phyloP scores from a whole-genome alignment of 78 protist species.

The Parvularia atlantis region DNA sequence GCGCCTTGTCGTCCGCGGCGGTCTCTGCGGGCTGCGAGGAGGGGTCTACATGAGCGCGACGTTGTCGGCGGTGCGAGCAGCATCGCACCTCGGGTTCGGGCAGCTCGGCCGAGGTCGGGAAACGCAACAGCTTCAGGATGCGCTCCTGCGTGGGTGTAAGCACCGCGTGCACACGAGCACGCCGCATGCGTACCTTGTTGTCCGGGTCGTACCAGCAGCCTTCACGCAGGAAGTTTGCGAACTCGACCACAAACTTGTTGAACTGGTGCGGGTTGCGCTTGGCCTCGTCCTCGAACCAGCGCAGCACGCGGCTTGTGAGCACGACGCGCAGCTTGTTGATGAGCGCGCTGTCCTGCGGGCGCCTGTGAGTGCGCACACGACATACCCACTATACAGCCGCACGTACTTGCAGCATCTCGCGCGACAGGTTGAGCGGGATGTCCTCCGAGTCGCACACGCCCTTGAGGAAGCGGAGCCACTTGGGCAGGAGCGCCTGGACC shows the following conservation, averaged over 20 bases:
- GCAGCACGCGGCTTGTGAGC: slow-evolving; percentile 44
- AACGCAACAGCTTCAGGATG: slow-evolving; percentile 59
- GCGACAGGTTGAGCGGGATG: slow-evolving; percentile 82
- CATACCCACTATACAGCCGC: no score
- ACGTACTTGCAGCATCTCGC: slow-evolving; percentile 62
- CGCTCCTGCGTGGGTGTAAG: slow-evolving; percentile 13
- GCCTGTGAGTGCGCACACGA: not conserved
- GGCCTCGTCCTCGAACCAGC: slow-evolving; percentile 11
- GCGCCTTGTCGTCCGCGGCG: no score
- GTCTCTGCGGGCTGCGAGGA: no score
- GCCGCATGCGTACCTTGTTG: not conserved
- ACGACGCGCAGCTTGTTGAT: slow-evolving; percentile 35
- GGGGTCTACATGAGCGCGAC: no score
- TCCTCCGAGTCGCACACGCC: slow-evolving; percentile 88
- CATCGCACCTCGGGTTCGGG: not conserved
- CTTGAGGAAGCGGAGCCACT: slow-evolving; percentile 74
- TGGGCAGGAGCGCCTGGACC: slow-evolving; percentile 66
- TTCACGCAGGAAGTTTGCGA: slow-evolving; percentile 64
- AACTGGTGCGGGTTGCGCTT: slow-evolving; percentile 47
- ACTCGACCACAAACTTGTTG: slow-evolving; percentile 45
- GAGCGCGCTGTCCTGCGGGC: slow-evolving; percentile 67
- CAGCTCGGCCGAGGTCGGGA: not conserved
- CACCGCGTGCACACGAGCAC: no score
- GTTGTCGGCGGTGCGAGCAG: no score
- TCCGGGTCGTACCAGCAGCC: slow-evolving; percentile 69